A percentile compares a stretch with the other conserved stretches of the same genome.
Evolutionary conservation across 371 early-diverging fungal species (phyloP).

Genomic region (Rhizomucor pusillus): DNA sequence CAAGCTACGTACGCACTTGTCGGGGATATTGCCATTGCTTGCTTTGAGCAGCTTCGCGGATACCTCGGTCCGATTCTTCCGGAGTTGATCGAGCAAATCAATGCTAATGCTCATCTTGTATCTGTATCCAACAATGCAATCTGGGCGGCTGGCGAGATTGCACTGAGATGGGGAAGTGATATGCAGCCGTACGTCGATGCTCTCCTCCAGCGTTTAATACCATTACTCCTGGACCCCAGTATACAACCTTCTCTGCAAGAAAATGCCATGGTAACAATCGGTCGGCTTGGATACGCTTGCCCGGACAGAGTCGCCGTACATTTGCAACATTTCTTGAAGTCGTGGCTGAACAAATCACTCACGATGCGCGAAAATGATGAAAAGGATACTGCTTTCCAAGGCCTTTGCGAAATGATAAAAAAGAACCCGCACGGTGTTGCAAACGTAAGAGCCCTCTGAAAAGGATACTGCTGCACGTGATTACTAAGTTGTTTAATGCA

Average conservation of each 20-base stretch:
- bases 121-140: slow-evolving; percentile 90
- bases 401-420: slow-evolving; percentile 80
- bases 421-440: slow-evolving; percentile 77
- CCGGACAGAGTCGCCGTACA: slow-evolving; percentile 70
- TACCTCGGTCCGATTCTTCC: slow-evolving; percentile 73
- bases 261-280: slow-evolving; percentile 90
- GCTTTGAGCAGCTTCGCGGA: slow-evolving; percentile 71
- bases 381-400: slow-evolving; percentile 90
- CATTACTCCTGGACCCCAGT: slow-evolving; percentile 57
- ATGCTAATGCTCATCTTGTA: slow-evolving; percentile 54
- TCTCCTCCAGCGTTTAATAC: slow-evolving; percentile 70
- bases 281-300: slow-evolving; percentile 80
- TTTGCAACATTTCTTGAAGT: slow-evolving; percentile 63
- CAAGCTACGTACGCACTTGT: slow-evolving; percentile 93
- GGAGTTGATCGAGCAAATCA: slow-evolving; percentile 73
- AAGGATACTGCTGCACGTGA: neutral
- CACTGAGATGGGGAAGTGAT: slow-evolving; percentile 64
- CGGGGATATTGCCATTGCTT: slow-evolving; percentile 89
- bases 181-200: slow-evolving; percentile 67
- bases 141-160: slow-evolving; percentile 95
- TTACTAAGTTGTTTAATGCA: neutral
- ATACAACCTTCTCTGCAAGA: slow-evolving; percentile 69
- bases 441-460: slow-evolving; percentile 21
- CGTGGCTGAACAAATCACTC: slow-evolving; percentile 68
- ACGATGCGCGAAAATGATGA: slow-evolving; percentile 82